Evolutionary conservation across 345 rosid species (phyloP), one percentile per base, ranked within the genome.

Genomic region (Populus deltoides): DNA sequence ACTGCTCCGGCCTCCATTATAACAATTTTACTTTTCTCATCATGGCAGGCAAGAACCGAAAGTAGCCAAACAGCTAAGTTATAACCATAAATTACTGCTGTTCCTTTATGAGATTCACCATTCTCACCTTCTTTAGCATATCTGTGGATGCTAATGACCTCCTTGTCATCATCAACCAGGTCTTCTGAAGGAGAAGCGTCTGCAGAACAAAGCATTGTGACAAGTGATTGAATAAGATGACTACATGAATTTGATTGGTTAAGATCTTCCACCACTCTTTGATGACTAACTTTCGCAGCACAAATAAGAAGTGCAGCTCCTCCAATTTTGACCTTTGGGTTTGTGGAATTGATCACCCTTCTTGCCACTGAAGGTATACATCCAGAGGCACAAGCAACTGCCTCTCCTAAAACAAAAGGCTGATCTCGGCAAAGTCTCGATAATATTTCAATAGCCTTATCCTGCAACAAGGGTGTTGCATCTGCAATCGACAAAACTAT

Each of bases 1-100:
- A 97, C 75, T 38, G 94, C 98, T 78, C 93, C 99, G 68, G 98
- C 89, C 76, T 94, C 98, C 98, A 97, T 81, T 81, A 97, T 91
- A 38, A 85, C 89, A 61, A 75, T 86, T 89, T 87, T 94, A 79
- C 91, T 89, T 83, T 87, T 92, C 81, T 87, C 96, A 83, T 92
- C 93, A 73, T 88, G 94, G 85, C 98, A 91, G 27, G 99, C 94
- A 86, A 97, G 95, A 77, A 97, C 88, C 15, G 97, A 89, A 29
- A 97, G 97, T 73, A 97, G 86, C 97, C 97, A 94, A 79, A 89
- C 87, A 70, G 97, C 98, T 74, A 97, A 87, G 85, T 88, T 90
- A 57, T 83, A 86, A 79, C 97, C 99, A 83, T 72, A 85, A 80
- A 97, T 88, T 70, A 92, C 76, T 38, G 89, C 79, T 47, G 91